Evolutionary conservation across 352 stramenopile species (phyloP), one percentile per base, ranked within the genome.

Genomic region (Phytophthora kernoviae): DNA sequence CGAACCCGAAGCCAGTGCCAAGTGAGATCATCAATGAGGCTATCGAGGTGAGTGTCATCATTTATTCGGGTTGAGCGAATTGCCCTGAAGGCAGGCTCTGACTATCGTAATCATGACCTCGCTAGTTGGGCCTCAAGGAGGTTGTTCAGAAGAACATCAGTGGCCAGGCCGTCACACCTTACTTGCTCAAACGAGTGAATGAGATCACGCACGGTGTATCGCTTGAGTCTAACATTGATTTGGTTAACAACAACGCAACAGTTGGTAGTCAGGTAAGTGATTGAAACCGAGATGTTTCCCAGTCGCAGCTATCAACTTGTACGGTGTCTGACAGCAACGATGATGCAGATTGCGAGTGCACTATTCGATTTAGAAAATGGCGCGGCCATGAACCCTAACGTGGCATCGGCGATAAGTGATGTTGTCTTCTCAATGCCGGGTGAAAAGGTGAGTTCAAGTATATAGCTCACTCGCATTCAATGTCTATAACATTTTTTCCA

Each of bases 211-310:
- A 81, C n/a, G 96, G 97, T 32, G 73, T 65, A 11, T 98, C 88
- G 10, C 84, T 99, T 21, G 68, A 83, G 27, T 98, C 95, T 24
- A 99, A 99, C 79, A 98, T 99, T 45, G 86, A 96, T 14, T 76
- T 99, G 17, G 96, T 99, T 15, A 94, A 96, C 64, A 95, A 98
- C 71, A 99, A 99, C 74, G 97, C 97, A 11, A 76, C 73, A 36
- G 75, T 99, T 22, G 97, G 96, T 40, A 96, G 96, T 21, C 81
- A 98, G 66, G 96, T 99, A 65, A 39, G 17, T 54, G 11, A 15
- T 24, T 6, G n/a, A 5, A 44, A 11, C 14, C 8, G 14, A 49
- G 44, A 55, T 15, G 24, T 30, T n/a, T n/a, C n/a, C n/a, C n/a
- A n/a, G n/a, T n/a, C n/a, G n/a, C n/a, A n/a, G n/a, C n/a, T n/a